Conservation (phyloP, 1,284 basidiomycete genomes). For the Ceratobasidium sp. region DNA sequence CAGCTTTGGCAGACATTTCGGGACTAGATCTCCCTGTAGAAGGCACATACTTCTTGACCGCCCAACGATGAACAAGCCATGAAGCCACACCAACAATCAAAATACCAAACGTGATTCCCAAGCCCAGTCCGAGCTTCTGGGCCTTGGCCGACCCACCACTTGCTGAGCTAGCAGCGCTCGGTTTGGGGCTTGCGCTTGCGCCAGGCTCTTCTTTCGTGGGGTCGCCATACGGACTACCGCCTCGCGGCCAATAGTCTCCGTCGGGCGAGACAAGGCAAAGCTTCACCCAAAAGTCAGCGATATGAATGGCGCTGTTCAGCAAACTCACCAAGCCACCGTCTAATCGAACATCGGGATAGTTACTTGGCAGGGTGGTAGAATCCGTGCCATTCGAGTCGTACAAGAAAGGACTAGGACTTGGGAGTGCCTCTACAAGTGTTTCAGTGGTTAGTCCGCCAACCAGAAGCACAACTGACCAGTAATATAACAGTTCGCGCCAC, state of each 20-base stretch:
- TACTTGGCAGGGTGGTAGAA: constrained; percentile 52
- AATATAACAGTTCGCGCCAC: constrained; percentile 74
- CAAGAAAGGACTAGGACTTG: constrained; percentile 68
- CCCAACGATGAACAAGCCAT: constrained; percentile 65
- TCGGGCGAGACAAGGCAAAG: constrained; percentile 71
- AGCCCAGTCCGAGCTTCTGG: constrained; percentile 63
- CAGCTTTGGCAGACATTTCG: constrained; percentile 4
- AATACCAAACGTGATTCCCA: constrained; percentile 66
- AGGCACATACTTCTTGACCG: constrained; percentile 35
- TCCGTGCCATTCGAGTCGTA: constrained; percentile 60
- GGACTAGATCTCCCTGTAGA: background rate
- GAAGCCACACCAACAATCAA: constrained; percentile 57
- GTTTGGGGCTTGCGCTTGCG: constrained; percentile 1
- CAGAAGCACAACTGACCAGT: constrained; percentile 49
- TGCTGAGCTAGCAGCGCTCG: background rate
- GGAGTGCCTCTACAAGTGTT: constrained; percentile 57
- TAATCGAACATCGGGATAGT: constrained; percentile 26
- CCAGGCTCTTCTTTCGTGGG: constrained; percentile 44
- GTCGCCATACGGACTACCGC: constrained; percentile 60
- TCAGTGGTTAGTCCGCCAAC: background rate
- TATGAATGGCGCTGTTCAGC: background rate
- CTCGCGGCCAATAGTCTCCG: constrained; percentile 79
- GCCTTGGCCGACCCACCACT: constrained; percentile 33
- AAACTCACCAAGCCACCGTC: constrained; percentile 31
- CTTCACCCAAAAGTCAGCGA: constrained; percentile 1